Conservation (phyloP, 176 grass and related monocot species). For the Oryza nivara region DNA sequence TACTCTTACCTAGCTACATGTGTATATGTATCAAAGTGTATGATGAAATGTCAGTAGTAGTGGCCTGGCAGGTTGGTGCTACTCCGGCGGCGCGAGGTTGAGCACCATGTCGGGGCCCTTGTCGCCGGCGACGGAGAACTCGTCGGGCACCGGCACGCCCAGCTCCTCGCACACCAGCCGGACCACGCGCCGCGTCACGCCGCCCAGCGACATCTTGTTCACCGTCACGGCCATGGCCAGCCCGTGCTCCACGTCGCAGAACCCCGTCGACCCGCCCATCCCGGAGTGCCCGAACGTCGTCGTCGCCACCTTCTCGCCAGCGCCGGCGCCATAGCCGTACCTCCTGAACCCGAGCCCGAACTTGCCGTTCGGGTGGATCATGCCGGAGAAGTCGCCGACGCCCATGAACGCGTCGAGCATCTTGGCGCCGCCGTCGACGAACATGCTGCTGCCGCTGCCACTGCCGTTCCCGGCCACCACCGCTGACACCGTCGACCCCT, state of each 20-base stretch:
- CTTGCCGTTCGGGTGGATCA: slow-evolving; percentile 56
- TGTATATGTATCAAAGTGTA: not conserved
- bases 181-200: slow-evolving; percentile 67
- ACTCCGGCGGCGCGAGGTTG: slow-evolving; percentile 42
- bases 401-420: slow-evolving; percentile 63
- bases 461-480: too few relatives aligned
- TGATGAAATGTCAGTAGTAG: too few relatives aligned
- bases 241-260: slow-evolving; percentile 67
- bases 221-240: slow-evolving; percentile 89
- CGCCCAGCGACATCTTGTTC: slow-evolving; percentile 84
- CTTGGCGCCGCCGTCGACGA: slow-evolving; percentile 7
- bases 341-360: slow-evolving; percentile 85
- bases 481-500: not conserved
- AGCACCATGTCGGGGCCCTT: slow-evolving; percentile 93
- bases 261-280: slow-evolving; percentile 81
- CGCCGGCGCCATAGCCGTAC: slow-evolving; percentile 19
- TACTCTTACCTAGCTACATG: not conserved
- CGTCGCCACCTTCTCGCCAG: slow-evolving; percentile 7
- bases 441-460: not conserved
- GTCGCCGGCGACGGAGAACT: slow-evolving; percentile 68
- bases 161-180: slow-evolving; percentile 80
- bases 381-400: slow-evolving; percentile 43
- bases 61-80: not conserved
- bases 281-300: slow-evolving; percentile 81
- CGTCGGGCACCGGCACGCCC: slow-evolving; percentile 75